phyloP scores from a whole-genome alignment of 768 basidiomycete genomes.

The Boletus rufocinnamomeus region DNA sequence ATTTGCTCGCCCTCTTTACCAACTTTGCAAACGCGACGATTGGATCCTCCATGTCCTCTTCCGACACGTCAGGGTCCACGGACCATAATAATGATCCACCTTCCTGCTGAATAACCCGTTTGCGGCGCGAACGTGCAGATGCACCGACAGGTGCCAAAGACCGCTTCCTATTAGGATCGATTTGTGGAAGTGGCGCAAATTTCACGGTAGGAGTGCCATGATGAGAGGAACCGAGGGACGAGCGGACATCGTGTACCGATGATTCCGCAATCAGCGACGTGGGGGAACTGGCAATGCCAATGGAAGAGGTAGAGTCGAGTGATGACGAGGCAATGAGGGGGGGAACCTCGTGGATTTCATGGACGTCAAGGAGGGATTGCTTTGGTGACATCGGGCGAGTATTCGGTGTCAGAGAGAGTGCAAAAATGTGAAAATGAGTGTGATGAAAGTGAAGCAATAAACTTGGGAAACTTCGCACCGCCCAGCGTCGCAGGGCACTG shows the following conservation, averaged over 20 bases:
- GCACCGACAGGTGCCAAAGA: slow-evolving; percentile 55
- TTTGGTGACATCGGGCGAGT: slow-evolving; percentile 17
- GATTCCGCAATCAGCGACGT: slow-evolving; percentile 9
- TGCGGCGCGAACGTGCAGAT: slow-evolving; percentile 43
- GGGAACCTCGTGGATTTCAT: slow-evolving; percentile 23
- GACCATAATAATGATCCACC: slow-evolving; percentile 23
- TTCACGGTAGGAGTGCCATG: slow-evolving; percentile 41
- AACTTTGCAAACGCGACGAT: slow-evolving; percentile 50
- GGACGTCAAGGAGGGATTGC: slow-evolving; percentile 10
- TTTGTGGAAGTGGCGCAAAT: slow-evolving; percentile 61
- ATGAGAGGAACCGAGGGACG: slow-evolving; percentile 20
- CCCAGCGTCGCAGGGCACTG: slow-evolving; percentile 17
- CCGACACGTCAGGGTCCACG: slow-evolving; percentile 25
- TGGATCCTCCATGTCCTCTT: slow-evolving; percentile 46
- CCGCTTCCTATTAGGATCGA: slow-evolving; percentile 50
- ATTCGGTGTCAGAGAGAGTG: neutral
- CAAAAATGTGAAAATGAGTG: slow-evolving; percentile 20
- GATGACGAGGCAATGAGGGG: slow-evolving; percentile 11
- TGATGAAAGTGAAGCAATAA: slow-evolving; percentile 17
- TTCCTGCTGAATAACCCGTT: slow-evolving; percentile 19
- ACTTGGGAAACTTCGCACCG: slow-evolving; percentile 3
- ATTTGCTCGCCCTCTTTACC: slow-evolving; percentile 45
- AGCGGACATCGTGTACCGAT: slow-evolving; percentile 11
- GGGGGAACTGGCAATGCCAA: slow-evolving; percentile 11
- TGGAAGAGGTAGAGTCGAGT: slow-evolving; percentile 22